Evolutionary conservation across 768 basidiomycete species (phyloP).

Genomic region (Lentinula raphanica): DNA sequence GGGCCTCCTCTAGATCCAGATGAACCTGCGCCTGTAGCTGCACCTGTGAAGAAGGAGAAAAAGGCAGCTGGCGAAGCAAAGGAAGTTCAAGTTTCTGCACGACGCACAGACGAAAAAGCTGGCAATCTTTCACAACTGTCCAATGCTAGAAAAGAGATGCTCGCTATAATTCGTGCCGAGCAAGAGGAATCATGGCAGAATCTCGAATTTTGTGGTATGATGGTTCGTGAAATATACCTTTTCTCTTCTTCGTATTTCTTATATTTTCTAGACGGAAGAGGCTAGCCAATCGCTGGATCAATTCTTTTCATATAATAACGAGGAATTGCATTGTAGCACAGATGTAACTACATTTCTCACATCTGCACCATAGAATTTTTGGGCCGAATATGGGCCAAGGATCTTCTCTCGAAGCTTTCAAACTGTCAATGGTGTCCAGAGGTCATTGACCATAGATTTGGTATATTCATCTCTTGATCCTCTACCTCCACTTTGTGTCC

Average conservation of each 20-base stretch:
- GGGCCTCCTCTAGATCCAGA: slow-evolving; percentile 80
- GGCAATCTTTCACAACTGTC: slow-evolving; percentile 52
- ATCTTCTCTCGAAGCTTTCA: not conserved
- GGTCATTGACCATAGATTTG: not conserved
- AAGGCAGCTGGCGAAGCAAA: slow-evolving; percentile 59
- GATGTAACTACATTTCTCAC: slow-evolving; percentile 53
- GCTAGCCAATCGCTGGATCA: slow-evolving; percentile 54
- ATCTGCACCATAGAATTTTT: slow-evolving; percentile 38
- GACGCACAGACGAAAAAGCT: slow-evolving; percentile 60
- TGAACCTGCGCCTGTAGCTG: slow-evolving; percentile 41
- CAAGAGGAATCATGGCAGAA: slow-evolving; percentile 76
- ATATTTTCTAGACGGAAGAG: slow-evolving; percentile 45
- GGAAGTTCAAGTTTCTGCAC: slow-evolving; percentile 74
- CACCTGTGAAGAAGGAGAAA: slow-evolving; percentile 51
- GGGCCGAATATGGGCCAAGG: not conserved
- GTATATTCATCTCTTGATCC: not conserved
- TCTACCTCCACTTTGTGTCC: not conserved
- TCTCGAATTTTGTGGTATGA: slow-evolving; percentile 58
- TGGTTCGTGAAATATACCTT: slow-evolving; percentile 37
- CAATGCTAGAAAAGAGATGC: slow-evolving; percentile 67
- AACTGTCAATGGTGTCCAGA: not conserved
- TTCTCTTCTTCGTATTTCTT: slow-evolving; percentile 9
- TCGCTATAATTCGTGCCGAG: slow-evolving; percentile 65
- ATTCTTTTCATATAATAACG: slow-evolving; percentile 55
- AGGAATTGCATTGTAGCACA: slow-evolving; percentile 47